Evolutionary conservation across 176 grass and related monocot species (phyloP).

Genomic region (Aegilops bicornis): DNA sequence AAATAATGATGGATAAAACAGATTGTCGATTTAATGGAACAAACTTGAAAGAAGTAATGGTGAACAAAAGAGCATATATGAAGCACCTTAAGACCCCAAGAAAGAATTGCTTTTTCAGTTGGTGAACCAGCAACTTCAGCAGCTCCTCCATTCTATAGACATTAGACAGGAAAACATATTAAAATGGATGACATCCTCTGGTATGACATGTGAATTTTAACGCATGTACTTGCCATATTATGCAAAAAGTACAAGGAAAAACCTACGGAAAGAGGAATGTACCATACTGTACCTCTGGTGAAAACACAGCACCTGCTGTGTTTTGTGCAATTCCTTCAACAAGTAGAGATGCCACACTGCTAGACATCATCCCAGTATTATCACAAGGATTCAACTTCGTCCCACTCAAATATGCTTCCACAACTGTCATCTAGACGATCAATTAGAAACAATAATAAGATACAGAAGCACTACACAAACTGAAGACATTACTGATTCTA

Average conservation of each 20-base stretch:
- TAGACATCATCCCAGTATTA: conserved; percentile 28
- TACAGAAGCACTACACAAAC: neutral
- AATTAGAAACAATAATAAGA: neutral
- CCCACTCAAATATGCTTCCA: conserved; percentile 57
- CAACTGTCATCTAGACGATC: conserved; percentile 64
- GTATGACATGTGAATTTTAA: neutral
- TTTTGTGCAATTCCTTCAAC: conserved; percentile 80
- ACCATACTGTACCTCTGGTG: conserved; percentile 45
- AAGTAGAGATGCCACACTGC: conserved; percentile 37
- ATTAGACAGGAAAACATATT: neutral
- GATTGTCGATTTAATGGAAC: neutral
- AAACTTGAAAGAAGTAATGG: neutral
- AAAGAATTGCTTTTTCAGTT: conserved; percentile 69
- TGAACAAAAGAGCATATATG: neutral
- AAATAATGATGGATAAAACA: neutral
- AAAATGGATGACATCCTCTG: neutral
- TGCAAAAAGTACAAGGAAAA: conserved; percentile 16
- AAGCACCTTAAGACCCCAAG: conserved; percentile 59
- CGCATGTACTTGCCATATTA: neutral
- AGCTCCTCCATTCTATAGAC: conserved; percentile 41
- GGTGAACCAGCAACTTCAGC: conserved; percentile 55
- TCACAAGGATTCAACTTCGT: conserved; percentile 36
- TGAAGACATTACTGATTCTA: conserved; percentile 2
- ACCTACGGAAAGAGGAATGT: neutral
- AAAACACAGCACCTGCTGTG: conserved; percentile 66